Evolutionary conservation across 1,284 basidiomycete genomes (phyloP), one percentile per base, ranked within the genome.

Genomic region (Athelia psychrophila): DNA sequence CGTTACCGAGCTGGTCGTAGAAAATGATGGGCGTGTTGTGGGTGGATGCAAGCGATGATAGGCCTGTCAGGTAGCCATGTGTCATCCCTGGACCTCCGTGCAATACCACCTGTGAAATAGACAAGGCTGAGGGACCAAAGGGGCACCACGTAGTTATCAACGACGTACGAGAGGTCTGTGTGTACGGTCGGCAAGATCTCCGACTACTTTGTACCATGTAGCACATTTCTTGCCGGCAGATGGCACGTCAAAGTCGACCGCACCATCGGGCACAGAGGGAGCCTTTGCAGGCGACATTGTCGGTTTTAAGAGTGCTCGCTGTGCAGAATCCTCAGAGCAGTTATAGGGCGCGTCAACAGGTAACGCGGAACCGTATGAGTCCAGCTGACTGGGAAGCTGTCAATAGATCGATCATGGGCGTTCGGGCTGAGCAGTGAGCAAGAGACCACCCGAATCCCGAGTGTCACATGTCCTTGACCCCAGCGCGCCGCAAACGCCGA

Each of bases 1-100:
- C 78, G 50, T 56, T 68, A 16, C 79, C 78, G 32, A 80, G 50
- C 51, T 79, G 78, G 58, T 80, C 79, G 56, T 79, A 79, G 50
- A 79, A 60, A 48, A 80, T 62, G 56, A 79, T 60, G 16, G 77
- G 71, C 18, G 70, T 69, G 12, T 54, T 53, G 16, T 60, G 53
- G 18, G 61, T 57, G 12, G 54, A 55, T 15, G 65, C 60, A 44
- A 78, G 61, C 42, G 70, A 65, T 24, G 63, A 55, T 47, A 74
- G 48, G 45, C 67, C 56, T n/a, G 64, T 61, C 19, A 78, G 55
- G 54, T 78, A 78, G 22, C 67, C 56, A 46, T 76, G 69, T 3
- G 66, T 47, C 10, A 60, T 53, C 0, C 77, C 76, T 2, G 76
- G 76, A 18, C 78, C 78, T 2, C 76, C 75, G 51, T 79, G 76